Conservation (phyloP, 192 early-diverging fungal genomes). For the Physocladia obscura region DNA sequence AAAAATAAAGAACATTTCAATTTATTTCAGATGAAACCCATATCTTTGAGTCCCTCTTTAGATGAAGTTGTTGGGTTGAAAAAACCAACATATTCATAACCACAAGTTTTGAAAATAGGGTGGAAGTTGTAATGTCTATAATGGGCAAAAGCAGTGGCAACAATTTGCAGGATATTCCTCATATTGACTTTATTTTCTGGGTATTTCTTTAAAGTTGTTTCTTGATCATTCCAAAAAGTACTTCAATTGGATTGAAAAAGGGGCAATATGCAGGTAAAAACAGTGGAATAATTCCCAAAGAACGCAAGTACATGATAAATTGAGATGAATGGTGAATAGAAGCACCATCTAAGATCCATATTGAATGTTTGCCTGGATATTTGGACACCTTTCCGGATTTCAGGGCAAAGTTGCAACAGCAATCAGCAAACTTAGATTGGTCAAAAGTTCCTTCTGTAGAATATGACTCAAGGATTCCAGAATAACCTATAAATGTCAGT, state of each 20-base stretch:
- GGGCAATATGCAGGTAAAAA: conserved; percentile 34
- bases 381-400: background rate
- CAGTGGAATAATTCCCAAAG: conserved; percentile 9
- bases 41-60: background rate
- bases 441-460: conserved; percentile 23
- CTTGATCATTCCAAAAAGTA: too few relatives aligned
- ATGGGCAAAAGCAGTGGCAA: background rate
- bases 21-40: background rate
- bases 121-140: background rate
- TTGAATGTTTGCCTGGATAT: conserved; percentile 19
- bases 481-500: too few relatives aligned
- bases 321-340: conserved; percentile 12
- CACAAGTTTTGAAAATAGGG: background rate
- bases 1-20: too few relatives aligned
- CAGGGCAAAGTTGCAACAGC: background rate
- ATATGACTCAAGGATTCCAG: too few relatives aligned
- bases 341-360: conserved; percentile 33
- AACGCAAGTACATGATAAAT: background rate
- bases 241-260: too few relatives aligned
- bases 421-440: background rate
- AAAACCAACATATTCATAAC: background rate
- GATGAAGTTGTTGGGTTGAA: background rate
- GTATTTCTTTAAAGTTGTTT: too few relatives aligned
- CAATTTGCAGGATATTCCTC: background rate
- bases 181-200: too few relatives aligned